Base-by-base conservation (phyloP, 345 rosid genomes). In the Cardamine chenopodiifolia region DNA sequence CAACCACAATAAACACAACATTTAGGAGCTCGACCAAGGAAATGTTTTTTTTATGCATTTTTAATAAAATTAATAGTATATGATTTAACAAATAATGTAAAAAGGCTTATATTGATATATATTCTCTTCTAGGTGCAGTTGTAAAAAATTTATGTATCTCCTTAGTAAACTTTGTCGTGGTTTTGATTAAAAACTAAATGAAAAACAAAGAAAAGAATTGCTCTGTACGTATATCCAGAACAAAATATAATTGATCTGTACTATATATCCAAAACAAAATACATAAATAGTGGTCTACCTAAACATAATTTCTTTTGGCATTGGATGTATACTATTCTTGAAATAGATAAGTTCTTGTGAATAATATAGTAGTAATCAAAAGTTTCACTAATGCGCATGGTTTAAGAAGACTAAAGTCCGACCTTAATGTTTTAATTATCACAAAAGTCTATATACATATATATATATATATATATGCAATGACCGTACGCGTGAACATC, bases 401-500 rank as follows among this genome's bases (percentile, higher is more conserved):
- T 23, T 39, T 62, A 58, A 20, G 42, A 47, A 3, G 22, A 52
- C 22, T 15, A 18, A 55, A 68, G 28, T 40, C 26, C 54, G 39
- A 68, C 42, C 34, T 48, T 28, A 31, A 12, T 40, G 28, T 26
- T 15, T 18, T 26, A 17, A 4, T 17, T 17, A 31, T 5, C 39
- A 56, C 25, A 6, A 48, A 26, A 18, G 22, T 14, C 15, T 11
- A 28, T n/a, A n/a, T 28, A 0, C n/a, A n/a, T n/a, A n/a, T 28
- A 29, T 29, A 29, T 29, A 9, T 35, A 9, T 34, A 14, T 23
- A 39, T 26, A 32, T 15, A 53, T 37, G n/a, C 71, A 67, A 56
- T 19, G 63, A 40, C 19, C 25, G 18, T 48, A 35, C 1, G 17
- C 25, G 65, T 17, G 71, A 74, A 74, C 39, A 34, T 66, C 56